Conservation (phyloP, 257 asterid species). For the Solanum dulcamara region DNA sequence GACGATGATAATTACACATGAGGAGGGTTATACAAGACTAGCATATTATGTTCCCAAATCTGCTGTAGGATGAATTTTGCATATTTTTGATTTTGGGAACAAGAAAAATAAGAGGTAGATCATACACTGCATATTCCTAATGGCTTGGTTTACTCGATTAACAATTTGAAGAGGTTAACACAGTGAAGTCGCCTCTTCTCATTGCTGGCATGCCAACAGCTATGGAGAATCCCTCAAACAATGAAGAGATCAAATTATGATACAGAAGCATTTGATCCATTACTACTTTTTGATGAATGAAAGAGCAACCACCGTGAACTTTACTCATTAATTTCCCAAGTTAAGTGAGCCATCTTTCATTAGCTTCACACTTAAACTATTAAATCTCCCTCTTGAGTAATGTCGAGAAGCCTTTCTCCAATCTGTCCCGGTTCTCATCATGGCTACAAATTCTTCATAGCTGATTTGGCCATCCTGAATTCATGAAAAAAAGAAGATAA, state of each 20-base stretch:
- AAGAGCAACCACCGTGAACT: conserved; percentile 4
- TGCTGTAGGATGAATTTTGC: neutral
- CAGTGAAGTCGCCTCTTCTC: conserved; percentile 8
- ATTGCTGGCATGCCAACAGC: conserved; percentile 19
- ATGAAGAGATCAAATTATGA: conserved; percentile 10
- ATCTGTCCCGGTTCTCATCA: too few relatives aligned
- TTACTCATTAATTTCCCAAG: conserved; percentile 64
- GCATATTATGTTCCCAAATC: neutral
- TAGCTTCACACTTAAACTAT: too few relatives aligned
- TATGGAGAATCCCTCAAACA: conserved; percentile 20
- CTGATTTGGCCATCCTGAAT: too few relatives aligned
- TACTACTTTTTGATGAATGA: conserved; percentile 9
- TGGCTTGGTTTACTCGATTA: neutral
- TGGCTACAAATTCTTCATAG: too few relatives aligned
- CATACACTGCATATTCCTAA: neutral
- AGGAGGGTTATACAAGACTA: neutral
- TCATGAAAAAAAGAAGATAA: neutral
- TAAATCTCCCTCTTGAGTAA: too few relatives aligned
- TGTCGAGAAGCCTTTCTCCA: too few relatives aligned
- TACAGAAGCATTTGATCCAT: conserved; percentile 7
- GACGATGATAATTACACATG: neutral
- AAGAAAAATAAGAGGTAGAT: neutral
- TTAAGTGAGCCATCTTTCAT: conserved; percentile 68
- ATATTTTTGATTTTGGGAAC: neutral
- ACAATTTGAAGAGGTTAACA: neutral